Conservation (phyloP, 2,329 filamentous ascomycete species). For the Colletotrichum orchidophilum region DNA sequence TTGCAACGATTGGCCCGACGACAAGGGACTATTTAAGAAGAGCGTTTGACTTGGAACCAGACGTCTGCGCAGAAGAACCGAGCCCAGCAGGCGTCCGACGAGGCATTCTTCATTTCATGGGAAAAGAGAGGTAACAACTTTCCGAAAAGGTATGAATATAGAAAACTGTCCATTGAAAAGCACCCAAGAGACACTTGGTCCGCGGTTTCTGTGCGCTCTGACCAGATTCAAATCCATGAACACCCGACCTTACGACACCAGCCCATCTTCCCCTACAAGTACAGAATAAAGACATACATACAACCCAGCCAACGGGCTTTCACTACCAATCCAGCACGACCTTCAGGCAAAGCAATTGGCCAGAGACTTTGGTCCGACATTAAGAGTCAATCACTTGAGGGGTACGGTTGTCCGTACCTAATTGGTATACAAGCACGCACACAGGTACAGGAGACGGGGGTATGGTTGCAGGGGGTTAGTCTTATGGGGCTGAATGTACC, state of each 20-base stretch:
- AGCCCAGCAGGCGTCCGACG: conserved; percentile 81
- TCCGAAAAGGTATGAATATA: neutral
- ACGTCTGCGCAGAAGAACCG: conserved; percentile 84
- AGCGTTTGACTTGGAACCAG: conserved; percentile 73
- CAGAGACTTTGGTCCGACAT: no score
- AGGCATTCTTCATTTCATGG: conserved; percentile 66
- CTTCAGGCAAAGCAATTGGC: no score
- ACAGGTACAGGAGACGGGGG: neutral
- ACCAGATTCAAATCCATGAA: no score
- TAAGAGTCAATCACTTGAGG: no score
- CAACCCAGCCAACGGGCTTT: no score
- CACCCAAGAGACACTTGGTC: neutral
- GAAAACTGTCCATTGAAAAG: neutral
- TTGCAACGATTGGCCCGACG: conserved; percentile 94
- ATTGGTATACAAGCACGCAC: no score
- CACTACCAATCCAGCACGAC: no score
- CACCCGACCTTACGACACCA: no score
- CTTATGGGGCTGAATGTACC: neutral
- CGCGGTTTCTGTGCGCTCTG: no score
- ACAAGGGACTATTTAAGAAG: conserved; percentile 78
- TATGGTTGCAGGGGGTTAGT: neutral
- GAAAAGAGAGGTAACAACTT: neutral
- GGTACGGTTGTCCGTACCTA: no score
- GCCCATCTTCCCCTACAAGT: no score
- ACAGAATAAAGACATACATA: no score